Conservation (phyloP, 2,329 filamentous ascomycete species). For the Aspergillus arachidicola region DNA sequence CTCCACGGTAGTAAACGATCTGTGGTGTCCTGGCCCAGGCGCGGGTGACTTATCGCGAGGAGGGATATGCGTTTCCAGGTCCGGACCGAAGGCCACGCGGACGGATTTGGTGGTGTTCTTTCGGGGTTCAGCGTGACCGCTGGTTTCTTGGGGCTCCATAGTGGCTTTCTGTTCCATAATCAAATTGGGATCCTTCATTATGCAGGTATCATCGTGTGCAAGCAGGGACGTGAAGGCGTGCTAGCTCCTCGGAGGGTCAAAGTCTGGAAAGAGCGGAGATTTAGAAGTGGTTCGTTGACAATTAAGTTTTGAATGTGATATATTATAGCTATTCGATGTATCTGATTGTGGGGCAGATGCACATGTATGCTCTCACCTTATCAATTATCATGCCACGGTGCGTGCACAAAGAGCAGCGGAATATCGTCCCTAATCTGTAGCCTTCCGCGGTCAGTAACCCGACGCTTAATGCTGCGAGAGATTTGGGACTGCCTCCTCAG, state of each 20-base stretch:
- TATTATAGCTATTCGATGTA: neutral
- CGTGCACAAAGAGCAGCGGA: conserved; percentile 15
- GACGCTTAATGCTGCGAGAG: neutral
- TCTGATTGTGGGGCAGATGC: conserved; percentile 6
- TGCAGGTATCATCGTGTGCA: conserved; percentile 36
- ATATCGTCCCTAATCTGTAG: conserved; percentile 22
- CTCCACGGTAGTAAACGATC: conserved; percentile 39
- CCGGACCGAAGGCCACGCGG: conserved; percentile 44
- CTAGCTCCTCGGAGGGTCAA: conserved; percentile 14
- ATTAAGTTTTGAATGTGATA: neutral
- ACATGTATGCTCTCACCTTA: conserved; percentile 18
- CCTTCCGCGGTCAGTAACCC: conserved; percentile 11
- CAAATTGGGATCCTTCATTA: conserved; percentile 41
- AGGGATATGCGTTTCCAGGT: conserved; percentile 41
- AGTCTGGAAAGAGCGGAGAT: conserved; percentile 8
- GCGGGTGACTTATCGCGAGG: conserved; percentile 36
- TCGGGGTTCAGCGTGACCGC: conserved; percentile 35
- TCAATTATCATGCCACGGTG: conserved; percentile 21
- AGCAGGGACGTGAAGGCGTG: conserved; percentile 12
- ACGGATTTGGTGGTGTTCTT: conserved; percentile 36
- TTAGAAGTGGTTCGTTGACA: neutral
- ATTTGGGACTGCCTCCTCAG: neutral
- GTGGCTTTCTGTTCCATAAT: conserved; percentile 37
- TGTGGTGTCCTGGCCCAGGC: conserved; percentile 34
- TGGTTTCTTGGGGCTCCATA: conserved; percentile 28